Evolutionary conservation across 1,284 basidiomycete genomes (phyloP).

Genomic region (Moesziomyces parantarcticus): DNA sequence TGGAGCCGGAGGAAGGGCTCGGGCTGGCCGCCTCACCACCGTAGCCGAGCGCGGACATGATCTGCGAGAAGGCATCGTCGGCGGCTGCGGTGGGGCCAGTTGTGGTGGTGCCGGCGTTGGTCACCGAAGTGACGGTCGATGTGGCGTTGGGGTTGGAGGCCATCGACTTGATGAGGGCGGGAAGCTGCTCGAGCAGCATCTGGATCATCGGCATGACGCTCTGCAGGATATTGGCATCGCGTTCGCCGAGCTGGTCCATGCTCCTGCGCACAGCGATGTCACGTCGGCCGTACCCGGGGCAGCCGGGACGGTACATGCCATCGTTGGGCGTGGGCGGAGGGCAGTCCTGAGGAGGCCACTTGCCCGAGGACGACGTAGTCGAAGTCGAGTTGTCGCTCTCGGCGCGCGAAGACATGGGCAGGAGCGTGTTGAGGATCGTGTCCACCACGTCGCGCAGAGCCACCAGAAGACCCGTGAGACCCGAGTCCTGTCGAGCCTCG

Average conservation of each 20-base stretch:
- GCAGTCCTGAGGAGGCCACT: slow-evolving; percentile 44
- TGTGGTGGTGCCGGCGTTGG: slow-evolving; percentile 12
- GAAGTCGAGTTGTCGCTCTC: slow-evolving; percentile 17
- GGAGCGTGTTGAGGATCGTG: slow-evolving; percentile 55
- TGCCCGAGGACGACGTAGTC: slow-evolving; percentile 12
- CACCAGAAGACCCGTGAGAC: slow-evolving; percentile 44
- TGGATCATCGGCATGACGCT: slow-evolving; percentile 48
- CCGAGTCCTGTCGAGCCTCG: slow-evolving; percentile 40
- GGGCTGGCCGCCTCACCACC: background rate
- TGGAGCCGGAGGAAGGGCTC: slow-evolving; percentile 11
- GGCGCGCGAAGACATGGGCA: slow-evolving; percentile 46
- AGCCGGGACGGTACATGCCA: slow-evolving; percentile 55
- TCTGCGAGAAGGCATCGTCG: slow-evolving; percentile 37
- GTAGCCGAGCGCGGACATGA: slow-evolving; percentile 33
- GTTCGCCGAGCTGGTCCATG: slow-evolving; percentile 33
- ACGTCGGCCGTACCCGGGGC: slow-evolving; percentile 57
- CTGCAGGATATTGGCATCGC: slow-evolving; percentile 40
- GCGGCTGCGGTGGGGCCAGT: slow-evolving; percentile 27
- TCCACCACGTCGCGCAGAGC: slow-evolving; percentile 49
- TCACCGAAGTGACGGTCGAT: slow-evolving; percentile 26
- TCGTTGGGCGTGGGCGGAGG: slow-evolving; percentile 53
- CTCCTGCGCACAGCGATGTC: slow-evolving; percentile 36
- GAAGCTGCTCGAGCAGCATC: slow-evolving; percentile 46
- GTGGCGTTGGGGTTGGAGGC: slow-evolving; percentile 19
- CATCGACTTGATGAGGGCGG: slow-evolving; percentile 30